Base-by-base conservation (phyloP, 2,329 filamentous ascomycete species). In the Exophiala mesophila region DNA sequence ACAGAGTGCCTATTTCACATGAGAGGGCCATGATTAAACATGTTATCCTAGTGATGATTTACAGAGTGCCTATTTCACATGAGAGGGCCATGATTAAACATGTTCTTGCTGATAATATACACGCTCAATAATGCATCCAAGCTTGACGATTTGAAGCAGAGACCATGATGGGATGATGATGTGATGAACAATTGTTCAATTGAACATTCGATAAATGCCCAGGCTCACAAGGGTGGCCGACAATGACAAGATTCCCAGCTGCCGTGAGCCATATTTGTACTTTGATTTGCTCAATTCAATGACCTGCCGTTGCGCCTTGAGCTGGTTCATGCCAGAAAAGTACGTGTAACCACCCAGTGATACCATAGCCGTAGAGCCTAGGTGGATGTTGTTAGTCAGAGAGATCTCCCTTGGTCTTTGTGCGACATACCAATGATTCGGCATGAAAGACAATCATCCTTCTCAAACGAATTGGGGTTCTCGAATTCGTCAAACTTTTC, bases 321-420 rank as follows among this genome's bases (percentile, higher is more conserved):
- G 76, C 62, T 89, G 84, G 37, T 71, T 70, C 63, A 81, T 83
- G 44, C 86, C 86, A 3, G 83, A 85, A 48, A 80, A 70, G 65
- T 88, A 89, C 63, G 80, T 88, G 65, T 89, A 92, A 1, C 73
- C 80, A 3, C 80, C 85, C 12, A 90, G 76, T 1, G 83, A 83
- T 42, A 87, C 70, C 51, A 92, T 88, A 1, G 85, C 83, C 28
- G 80, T 74, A 57, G 83, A 82, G 32, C 85, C 85, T 89, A 55
- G 42, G 10, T 34, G 17, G 29, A 31, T 6, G 12, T 26, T 26
- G 32, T 34, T 13, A 34, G 32, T 19, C 7, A 8, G 24, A 8
- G n/a, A 8, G 8, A 28, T n/a, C 16, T 36, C 10, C 20, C 20
- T 18, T 17, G 13, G 33, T 20, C 33, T 15, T 26, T 12, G 12